phyloP scores from a whole-genome alignment of 805 yeast genomes.

The Metschnikowia sp. region DNA sequence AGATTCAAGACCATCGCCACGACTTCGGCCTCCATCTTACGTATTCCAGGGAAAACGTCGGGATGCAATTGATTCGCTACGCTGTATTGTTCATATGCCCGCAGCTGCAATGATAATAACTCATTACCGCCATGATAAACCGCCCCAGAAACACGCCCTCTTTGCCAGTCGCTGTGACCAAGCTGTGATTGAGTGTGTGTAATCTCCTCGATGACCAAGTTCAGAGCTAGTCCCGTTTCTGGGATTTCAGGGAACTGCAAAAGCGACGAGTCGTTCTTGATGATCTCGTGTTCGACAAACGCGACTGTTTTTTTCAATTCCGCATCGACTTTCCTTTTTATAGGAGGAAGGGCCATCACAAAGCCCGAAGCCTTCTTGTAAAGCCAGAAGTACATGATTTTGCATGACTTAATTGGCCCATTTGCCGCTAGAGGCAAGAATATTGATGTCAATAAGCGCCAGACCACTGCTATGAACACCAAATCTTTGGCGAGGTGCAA shows the following conservation, averaged over 20 bases:
- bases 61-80: conserved; percentile 96
- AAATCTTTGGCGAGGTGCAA: conserved; percentile 21
- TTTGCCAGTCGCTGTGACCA: conserved; percentile 75
- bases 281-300: conserved; percentile 54
- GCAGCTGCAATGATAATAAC: conserved; percentile 66
- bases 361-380: conserved; percentile 10
- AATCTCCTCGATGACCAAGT: conserved; percentile 48
- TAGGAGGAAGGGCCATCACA: conserved; percentile 44
- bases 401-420: conserved; percentile 14
- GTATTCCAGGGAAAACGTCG: conserved; percentile 92
- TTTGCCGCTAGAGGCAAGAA: conserved; percentile 3
- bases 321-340: conserved; percentile 53
- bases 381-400: not conserved
- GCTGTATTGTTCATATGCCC: conserved; percentile 71
- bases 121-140: conserved; percentile 95
- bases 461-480: conserved; percentile 18
- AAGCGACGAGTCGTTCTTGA: conserved; percentile 49
- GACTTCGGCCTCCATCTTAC: conserved; percentile 95
- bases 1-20: conserved; percentile 83
- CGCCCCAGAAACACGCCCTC: conserved; percentile 89
- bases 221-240: conserved; percentile 48
- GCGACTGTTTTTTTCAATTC: conserved; percentile 51
- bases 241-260: conserved; percentile 56
- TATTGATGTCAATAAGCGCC: conserved; percentile 7
- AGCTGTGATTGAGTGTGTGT: conserved; percentile 43